Base-by-base conservation (phyloP, 2,329 filamentous ascomycete species). In the Ophiostoma pallidulum region DNA sequence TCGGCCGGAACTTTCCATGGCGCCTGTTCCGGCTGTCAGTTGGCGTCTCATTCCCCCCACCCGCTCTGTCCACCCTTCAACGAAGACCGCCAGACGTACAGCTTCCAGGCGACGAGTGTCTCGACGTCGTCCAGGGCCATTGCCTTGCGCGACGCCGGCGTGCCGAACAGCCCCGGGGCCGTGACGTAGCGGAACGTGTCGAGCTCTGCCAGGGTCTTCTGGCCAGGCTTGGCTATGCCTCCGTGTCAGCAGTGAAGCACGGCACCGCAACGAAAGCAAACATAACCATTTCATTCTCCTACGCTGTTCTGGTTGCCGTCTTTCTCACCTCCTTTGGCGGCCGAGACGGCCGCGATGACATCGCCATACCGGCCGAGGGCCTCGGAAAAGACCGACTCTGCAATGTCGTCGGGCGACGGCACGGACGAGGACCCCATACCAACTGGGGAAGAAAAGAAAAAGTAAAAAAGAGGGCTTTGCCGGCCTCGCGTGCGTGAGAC, bases 71-170 rank as follows among this genome's bases (percentile, higher is more conserved):
- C n/a, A n/a, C n/a, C n/a, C n/a, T 42, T 24, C 28, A 16, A 32
- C 22, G 29, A 47, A 53, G 31, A 10, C 24, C 36, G 28, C 44
- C 14, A 28, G 41, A 55, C 78, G 60, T 66, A 84, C 78, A 87
- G 67, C 61, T 87, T 87, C 82, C 83, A 87, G 40, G 82, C 73
- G 9, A 86, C 74, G 4, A 87, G 68, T 18, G 58, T 66, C 56
- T 77, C 72, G 29, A 86, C 67, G 56, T 86, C 75, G 1, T 72
- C 66, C 40, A 78, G 72, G 3, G 60, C 65, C 65, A 86, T 75
- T 10, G 61, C 53, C 4, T 61, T 60, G 14, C 58, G 57, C 9
- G 61, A 53, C 18, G 58, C 54, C 5, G 59, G 55, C 14, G 64
- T 56, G 7, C 62, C 55, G 51, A 84, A 78, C 2, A 56, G 53